phyloP scores from a whole-genome alignment of 352 stramenopile species.

The Pythium oligandrum region DNA sequence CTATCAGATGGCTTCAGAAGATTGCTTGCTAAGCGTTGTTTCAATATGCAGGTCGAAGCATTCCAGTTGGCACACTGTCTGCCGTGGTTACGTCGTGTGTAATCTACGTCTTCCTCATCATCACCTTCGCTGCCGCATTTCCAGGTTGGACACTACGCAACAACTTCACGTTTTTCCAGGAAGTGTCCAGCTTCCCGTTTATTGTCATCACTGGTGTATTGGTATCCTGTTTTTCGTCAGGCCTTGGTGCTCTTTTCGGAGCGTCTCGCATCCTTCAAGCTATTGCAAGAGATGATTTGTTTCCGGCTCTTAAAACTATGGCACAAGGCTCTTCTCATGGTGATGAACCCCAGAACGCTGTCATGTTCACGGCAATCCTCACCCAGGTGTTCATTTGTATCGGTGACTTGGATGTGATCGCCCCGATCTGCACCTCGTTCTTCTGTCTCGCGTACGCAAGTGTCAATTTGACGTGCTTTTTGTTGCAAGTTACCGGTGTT shows the following conservation, averaged over 20 bases:
- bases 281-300: constrained; percentile 71
- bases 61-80: constrained; percentile 60
- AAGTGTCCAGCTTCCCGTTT: constrained; percentile 43
- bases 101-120: constrained; percentile 68
- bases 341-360: constrained; percentile 63
- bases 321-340: constrained; percentile 46
- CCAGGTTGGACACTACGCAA: constrained; percentile 45
- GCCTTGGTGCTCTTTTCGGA: constrained; percentile 61
- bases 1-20: background rate
- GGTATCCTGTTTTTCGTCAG: constrained; percentile 67
- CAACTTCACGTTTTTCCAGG: constrained; percentile 79
- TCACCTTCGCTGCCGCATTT: constrained; percentile 60
- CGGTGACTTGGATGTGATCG: constrained; percentile 67
- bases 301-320: constrained; percentile 37
- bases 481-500: constrained; percentile 69
- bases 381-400: constrained; percentile 70
- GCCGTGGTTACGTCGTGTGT: constrained; percentile 55
- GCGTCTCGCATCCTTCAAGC: constrained; percentile 69
- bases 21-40: too few relatives aligned
- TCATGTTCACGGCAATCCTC: constrained; percentile 60
- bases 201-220: constrained; percentile 63
- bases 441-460: constrained; percentile 73
- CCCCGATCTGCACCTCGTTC: constrained; percentile 78
- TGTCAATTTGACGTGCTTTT: constrained; percentile 72
- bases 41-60: constrained; percentile 33